Base-by-base conservation (phyloP, 179 eudicot species). In the Spinacia oleracea region DNA sequence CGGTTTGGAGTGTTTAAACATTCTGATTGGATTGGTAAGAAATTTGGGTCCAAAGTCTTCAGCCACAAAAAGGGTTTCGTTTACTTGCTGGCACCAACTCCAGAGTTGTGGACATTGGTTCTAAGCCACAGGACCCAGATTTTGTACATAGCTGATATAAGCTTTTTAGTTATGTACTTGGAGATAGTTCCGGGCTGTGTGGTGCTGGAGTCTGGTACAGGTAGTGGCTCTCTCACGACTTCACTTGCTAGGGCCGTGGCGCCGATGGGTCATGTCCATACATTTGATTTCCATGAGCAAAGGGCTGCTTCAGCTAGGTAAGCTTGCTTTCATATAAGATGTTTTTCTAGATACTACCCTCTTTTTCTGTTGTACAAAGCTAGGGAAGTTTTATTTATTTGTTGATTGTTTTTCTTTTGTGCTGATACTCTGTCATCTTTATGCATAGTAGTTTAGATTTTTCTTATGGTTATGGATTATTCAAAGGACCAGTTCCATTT, bases 111-210 rank as follows among this genome's bases (percentile, higher is more conserved):
- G 99, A 96, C 98, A 59, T 78, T 91, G 84, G 98, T 91, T 62
- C 82, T 96, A 43, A 93, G 97, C 83, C 99, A 96, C 87, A 83
- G 98, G 81, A 96, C 98, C 51, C 99, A 96, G 83, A 96, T 96
- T 78, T 84, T 96, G 25, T 93, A 93, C 67, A 86, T 93, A 66
- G 99, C 97, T 25, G 73, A 69, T 45, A 69, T 69, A 5, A 69
- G 73, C 73, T 87, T 95, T 62, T 81, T 95, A 34, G 80, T 95
- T 23, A 89, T 89, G 93, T 91, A 88, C 81, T 77, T 95, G 90
- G 98, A 95, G 84, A 78, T 91, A 63, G 92, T 93, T 43, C 95
- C 97, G 18, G 97, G 98, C 76, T 91, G 93, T 73, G 42, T 90
- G 72, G 97, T 95, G 42, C 81, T 93, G 56, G 97, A 95, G 81